Conservation (phyloP, 140 eudicot genomes). For the Erigeron philadelphicus region DNA sequence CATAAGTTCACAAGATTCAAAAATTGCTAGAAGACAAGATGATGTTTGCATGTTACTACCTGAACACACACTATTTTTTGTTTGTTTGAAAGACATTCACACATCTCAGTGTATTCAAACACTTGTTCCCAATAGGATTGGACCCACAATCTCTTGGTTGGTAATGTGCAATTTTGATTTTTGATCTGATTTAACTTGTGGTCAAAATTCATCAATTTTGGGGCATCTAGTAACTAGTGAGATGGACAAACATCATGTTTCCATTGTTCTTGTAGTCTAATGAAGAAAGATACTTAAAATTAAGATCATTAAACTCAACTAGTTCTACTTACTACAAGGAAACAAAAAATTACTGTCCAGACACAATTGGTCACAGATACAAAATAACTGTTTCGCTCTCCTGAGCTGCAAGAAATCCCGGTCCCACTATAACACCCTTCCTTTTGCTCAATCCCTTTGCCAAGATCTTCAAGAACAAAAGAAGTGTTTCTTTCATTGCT, state of each 20-base stretch:
- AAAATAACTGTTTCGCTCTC: conserved; percentile 31
- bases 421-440: conserved; percentile 80
- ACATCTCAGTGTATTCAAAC: too few species aligned
- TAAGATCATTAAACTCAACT: conserved; percentile 14
- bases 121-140: too few species aligned
- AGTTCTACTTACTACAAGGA: conserved; percentile 20
- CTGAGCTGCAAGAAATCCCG: conserved; percentile 43
- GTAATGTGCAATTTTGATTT: too few species aligned
- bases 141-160: too few species aligned
- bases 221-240: neutral
- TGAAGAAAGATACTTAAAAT: neutral
- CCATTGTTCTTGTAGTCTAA: conserved; percentile 8
- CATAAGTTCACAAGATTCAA: neutral
- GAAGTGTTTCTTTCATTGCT: conserved; percentile 37
- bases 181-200: too few species aligned
- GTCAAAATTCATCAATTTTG: neutral
- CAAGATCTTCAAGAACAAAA: conserved; percentile 82
- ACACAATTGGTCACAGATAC: conserved; percentile 13
- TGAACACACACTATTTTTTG: too few species aligned
- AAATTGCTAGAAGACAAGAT: too few species aligned
- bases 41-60: neutral
- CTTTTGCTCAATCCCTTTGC: conserved; percentile 68
- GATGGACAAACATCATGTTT: neutral
- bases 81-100: too few species aligned
- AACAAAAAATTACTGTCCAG: conserved; percentile 23